These are phyloP conservation scores for Singerocomus inundabilis DNA, from an alignment of 1,284 basidiomycete species.

Conservation along the genomic window DNA sequence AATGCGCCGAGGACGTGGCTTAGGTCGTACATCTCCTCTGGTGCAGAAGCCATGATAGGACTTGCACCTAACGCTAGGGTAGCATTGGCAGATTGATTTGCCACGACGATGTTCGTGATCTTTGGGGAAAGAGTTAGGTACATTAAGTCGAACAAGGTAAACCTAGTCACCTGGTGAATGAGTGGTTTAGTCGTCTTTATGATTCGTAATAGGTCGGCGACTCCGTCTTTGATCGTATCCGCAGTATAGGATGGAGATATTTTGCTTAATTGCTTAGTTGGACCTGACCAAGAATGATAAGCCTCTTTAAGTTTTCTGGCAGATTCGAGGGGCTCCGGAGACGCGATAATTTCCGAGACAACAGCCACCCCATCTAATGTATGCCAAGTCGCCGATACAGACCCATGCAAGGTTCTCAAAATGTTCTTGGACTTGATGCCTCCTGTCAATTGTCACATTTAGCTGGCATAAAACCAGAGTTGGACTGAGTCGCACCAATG, in stretches of 20 bases:
- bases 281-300: slow-evolving; percentile 39
- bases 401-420: slow-evolving; percentile 69
- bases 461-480: not conserved
- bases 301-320: slow-evolving; percentile 50
- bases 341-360: slow-evolving; percentile 85
- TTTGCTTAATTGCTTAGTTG: slow-evolving; percentile 30
- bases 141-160: not conserved
- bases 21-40: slow-evolving; percentile 83
- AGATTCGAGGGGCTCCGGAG: slow-evolving; percentile 57
- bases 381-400: slow-evolving; percentile 56
- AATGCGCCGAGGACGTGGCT: slow-evolving; percentile 67
- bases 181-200: slow-evolving; percentile 62
- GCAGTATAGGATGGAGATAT: slow-evolving; percentile 18
- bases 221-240: slow-evolving; percentile 36
- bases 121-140: slow-evolving; percentile 33
- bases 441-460: slow-evolving; percentile 44
- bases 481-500: slow-evolving; percentile 58
- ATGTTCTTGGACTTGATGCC: slow-evolving; percentile 80
- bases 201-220: slow-evolving; percentile 47
- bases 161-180: slow-evolving; percentile 68
- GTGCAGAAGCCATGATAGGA: slow-evolving; percentile 91
- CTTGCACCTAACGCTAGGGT: slow-evolving; percentile 88
- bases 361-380: slow-evolving; percentile 83
- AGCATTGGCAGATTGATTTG: slow-evolving; percentile 89
- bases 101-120: slow-evolving; percentile 92